Evolutionary conservation across 345 rosid species (phyloP).

Genomic region (Anacardium occidentale): DNA sequence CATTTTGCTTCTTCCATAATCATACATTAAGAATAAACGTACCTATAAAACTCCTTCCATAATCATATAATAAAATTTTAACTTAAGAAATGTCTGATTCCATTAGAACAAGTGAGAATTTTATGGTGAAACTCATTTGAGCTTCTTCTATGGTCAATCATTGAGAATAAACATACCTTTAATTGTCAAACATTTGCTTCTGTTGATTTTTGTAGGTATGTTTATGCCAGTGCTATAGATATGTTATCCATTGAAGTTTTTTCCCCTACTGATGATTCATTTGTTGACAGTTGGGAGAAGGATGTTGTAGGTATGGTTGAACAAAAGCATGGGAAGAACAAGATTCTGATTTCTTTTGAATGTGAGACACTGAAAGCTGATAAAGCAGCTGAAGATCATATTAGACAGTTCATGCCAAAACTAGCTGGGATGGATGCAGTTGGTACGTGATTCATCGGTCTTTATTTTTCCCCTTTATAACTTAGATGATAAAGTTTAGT

Average conservation of each 20-base stretch:
- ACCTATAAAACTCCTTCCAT: no score
- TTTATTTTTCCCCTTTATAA: not conserved
- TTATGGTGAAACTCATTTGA: no score
- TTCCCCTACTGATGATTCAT: not conserved
- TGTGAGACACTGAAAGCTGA: constrained; percentile 94
- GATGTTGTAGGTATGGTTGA: constrained; percentile 74
- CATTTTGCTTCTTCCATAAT: no score
- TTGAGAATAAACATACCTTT: no score
- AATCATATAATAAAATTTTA: no score
- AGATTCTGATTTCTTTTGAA: constrained; percentile 62
- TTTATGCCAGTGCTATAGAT: not conserved
- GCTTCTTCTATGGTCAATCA: no score
- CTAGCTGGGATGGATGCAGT: constrained; percentile 79
- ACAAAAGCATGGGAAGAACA: constrained; percentile 56
- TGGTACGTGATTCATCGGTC: constrained; percentile 46
- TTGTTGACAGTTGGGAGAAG: constrained; percentile 68
- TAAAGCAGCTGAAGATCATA: constrained; percentile 85
- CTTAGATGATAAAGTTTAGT: constrained; percentile 1
- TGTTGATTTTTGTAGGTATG: not conserved
- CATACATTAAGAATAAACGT: no score
- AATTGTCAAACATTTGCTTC: no score
- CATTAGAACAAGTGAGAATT: no score
- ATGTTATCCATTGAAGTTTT: not conserved
- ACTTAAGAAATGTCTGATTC: no score
- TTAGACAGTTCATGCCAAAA: constrained; percentile 81